Conservation (phyloP, 2,329 filamentous ascomycete genomes). For the Fusarium pseudocircinatum region DNA sequence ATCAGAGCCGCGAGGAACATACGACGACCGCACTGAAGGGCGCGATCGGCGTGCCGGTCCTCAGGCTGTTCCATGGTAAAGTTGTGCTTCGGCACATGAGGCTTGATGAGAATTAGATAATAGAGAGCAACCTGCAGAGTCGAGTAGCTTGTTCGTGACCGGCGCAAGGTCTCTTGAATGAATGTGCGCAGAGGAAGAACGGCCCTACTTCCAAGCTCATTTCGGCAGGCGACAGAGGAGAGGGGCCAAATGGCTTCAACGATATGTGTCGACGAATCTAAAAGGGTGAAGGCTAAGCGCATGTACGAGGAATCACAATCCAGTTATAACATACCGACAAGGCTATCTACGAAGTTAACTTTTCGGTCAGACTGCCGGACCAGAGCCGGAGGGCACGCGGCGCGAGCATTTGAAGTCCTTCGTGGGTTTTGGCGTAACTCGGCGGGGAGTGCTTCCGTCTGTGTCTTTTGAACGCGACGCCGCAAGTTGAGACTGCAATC, state of each 20-base stretch:
- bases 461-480: slow-evolving; percentile 42
- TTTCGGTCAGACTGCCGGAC: slow-evolving; percentile 91
- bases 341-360: slow-evolving; percentile 93
- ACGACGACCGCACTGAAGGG: slow-evolving; percentile 92
- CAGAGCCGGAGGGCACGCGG: slow-evolving; percentile 76
- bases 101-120: slow-evolving; percentile 93
- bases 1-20: slow-evolving; percentile 98
- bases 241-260: slow-evolving; percentile 97
- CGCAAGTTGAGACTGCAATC: slow-evolving; percentile 40
- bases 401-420: slow-evolving; percentile 63
- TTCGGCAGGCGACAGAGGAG: slow-evolving; percentile 81
- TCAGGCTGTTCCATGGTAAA: slow-evolving; percentile 87
- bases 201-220: slow-evolving; percentile 76
- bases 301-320: slow-evolving; percentile 25
- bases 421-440: slow-evolving; percentile 73
- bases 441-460: slow-evolving; percentile 60
- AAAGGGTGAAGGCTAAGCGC: slow-evolving; percentile 47
- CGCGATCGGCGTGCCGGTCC: slow-evolving; percentile 76
- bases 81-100: slow-evolving; percentile 83
- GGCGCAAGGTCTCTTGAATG: slow-evolving; percentile 94
- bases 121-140: slow-evolving; percentile 97
- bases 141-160: slow-evolving; percentile 96
- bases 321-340: slow-evolving; percentile 83
- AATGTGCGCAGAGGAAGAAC: slow-evolving; percentile 93
- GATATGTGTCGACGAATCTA: slow-evolving; percentile 97